Evolutionary conservation across 768 basidiomycete genomes (phyloP).

Genomic region (Tricholoma sp.): DNA sequence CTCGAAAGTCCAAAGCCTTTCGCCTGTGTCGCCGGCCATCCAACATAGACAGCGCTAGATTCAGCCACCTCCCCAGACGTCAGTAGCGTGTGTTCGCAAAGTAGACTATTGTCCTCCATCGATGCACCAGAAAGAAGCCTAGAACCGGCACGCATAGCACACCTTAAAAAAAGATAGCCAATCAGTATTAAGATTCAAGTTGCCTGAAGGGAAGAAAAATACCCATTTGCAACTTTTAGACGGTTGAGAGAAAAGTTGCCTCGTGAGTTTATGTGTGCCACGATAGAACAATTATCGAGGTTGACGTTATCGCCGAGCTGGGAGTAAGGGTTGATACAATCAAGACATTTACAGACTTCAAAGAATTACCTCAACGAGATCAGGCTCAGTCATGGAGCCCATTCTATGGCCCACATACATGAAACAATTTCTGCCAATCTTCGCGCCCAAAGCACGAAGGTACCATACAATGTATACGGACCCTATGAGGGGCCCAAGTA

Average conservation of each 20-base stretch:
- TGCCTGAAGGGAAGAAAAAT: constrained; percentile 1
- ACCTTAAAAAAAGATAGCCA: constrained; percentile 16
- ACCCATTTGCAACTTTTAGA: constrained; percentile 36
- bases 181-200: neutral
- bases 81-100: constrained; percentile 42
- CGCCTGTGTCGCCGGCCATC: constrained; percentile 35
- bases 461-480: constrained; percentile 42
- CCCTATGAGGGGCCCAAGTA: constrained; percentile 34
- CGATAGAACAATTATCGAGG: constrained; percentile 42
- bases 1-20: neutral
- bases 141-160: constrained; percentile 41
- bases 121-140: constrained; percentile 44
- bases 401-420: constrained; percentile 35
- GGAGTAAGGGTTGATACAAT: neutral
- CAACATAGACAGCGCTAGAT: constrained; percentile 31
- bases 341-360: neutral
- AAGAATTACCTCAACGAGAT: constrained; percentile 34
- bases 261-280: constrained; percentile 43
- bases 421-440: constrained; percentile 36
- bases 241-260: constrained; percentile 40
- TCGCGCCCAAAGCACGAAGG: constrained; percentile 37
- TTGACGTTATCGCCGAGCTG: constrained; percentile 40
- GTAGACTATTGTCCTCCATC: constrained; percentile 46
- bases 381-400: constrained; percentile 44
- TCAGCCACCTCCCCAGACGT: constrained; percentile 44